A percentile compares a stretch with the other conserved stretches of the same genome.
These are phyloP conservation scores for Sphagnum fallax DNA, from an alignment of 228 moss, liverwort and hornwort species.

Conservation along the genomic window DNA sequence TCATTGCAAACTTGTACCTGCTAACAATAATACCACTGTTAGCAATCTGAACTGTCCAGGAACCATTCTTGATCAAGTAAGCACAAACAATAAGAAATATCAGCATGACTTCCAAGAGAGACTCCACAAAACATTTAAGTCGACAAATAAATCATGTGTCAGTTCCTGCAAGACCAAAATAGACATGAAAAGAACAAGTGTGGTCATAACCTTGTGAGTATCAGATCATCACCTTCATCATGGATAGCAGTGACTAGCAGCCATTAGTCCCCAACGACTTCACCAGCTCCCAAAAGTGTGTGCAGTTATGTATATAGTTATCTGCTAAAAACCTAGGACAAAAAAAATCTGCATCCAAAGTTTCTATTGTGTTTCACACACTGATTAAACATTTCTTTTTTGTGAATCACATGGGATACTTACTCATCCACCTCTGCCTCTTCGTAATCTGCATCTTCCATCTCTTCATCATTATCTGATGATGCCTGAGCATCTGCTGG, in stretches of 20 bases:
- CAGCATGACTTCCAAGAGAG: neutral
- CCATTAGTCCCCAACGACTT: too few species aligned
- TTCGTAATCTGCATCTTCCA: constrained; percentile 35
- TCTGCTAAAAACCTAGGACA: neutral
- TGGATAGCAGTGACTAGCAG: too few species aligned
- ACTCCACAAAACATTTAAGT: neutral
- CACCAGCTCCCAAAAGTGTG: too few species aligned
- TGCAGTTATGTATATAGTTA: neutral
- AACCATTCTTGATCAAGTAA: neutral
- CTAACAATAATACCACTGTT: constrained; percentile 2
- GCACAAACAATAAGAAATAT: neutral
- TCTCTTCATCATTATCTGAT: constrained; percentile 26
- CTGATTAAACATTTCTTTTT: neutral
- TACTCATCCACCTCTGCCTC: constrained; percentile 60
- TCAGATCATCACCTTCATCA: too few species aligned
- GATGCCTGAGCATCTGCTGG: neutral
- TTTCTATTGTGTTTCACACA: neutral
- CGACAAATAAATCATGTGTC: neutral
- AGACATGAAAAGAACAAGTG: too few species aligned
- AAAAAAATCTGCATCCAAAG: too few species aligned
- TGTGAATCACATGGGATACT: constrained; percentile 6
- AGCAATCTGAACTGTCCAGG: too few species aligned
- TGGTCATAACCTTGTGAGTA: too few species aligned
- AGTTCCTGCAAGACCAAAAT: too few species aligned
- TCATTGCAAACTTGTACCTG: constrained; percentile 86